A percentile compares a stretch with the other conserved stretches of the same genome.
These are phyloP conservation scores for Chlorella sp. DNA, from an alignment of 139 green algal genomes.

Conservation along the genomic window DNA sequence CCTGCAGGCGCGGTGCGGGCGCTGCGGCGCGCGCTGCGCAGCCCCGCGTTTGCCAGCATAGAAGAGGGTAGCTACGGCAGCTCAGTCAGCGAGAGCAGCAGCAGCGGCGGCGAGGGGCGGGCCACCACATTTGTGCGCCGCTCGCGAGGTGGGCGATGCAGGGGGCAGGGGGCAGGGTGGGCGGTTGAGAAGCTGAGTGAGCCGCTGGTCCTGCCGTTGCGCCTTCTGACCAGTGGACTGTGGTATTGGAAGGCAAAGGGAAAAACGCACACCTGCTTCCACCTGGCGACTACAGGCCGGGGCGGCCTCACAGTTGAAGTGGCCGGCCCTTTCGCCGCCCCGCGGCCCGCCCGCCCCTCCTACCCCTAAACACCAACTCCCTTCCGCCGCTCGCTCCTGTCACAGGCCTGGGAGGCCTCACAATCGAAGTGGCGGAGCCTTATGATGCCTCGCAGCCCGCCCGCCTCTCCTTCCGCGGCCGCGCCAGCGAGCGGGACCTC, in stretches of 20 bases:
- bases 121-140: slow-evolving; percentile 14
- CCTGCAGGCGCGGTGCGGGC: slow-evolving; percentile 13
- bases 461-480: slow-evolving; percentile 7
- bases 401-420: slow-evolving; percentile 20
- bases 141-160: slow-evolving; percentile 2
- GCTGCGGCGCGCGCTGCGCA: slow-evolving; percentile 26
- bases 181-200: no score
- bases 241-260: no score
- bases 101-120: slow-evolving; percentile 11
- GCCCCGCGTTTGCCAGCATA: not conserved
- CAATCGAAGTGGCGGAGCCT: slow-evolving; percentile 23
- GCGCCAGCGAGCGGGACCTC: not conserved
- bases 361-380: not conserved
- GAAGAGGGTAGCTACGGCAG: slow-evolving; percentile 13
- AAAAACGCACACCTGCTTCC: no score
- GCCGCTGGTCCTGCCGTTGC: no score
- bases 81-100: slow-evolving; percentile 29
- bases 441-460: not conserved
- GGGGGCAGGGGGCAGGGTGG: no score
- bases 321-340: not conserved
- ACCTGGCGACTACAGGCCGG: no score
- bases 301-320: not conserved
- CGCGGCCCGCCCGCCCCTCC: not conserved
- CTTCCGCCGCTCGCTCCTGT: no score
- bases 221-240: no score